Percentiles rank a stretch among this genome's conserved stretches.
Evolutionary conservation across 148 eudicot genomes (phyloP).

Genomic region (Amaranthus palmeri): DNA sequence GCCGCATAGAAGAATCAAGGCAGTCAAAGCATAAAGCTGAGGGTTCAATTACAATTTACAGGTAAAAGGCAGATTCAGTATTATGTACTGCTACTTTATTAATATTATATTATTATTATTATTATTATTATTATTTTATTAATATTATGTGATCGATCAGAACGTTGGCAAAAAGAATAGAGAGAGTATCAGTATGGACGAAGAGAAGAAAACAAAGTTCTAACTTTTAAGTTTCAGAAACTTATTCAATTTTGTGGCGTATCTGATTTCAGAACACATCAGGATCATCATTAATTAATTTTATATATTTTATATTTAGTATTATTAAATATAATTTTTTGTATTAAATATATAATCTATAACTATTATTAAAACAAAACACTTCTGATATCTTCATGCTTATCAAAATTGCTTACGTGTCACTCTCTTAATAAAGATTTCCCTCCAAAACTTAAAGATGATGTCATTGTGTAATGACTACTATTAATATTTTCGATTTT

Average conservation of each 20-base stretch:
- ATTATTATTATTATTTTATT: neutral
- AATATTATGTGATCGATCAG: constrained; percentile 18
- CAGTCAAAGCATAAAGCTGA: constrained; percentile 19
- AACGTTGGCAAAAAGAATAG: constrained; percentile 31
- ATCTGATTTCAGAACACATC: neutral
- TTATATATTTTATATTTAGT: neutral
- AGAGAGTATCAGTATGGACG: constrained; percentile 17
- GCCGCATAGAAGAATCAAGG: neutral
- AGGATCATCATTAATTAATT: too few relatives aligned
- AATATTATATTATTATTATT: too few relatives aligned
- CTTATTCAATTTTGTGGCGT: neutral
- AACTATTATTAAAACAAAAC: neutral
- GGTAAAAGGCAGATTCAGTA: constrained; percentile 14
- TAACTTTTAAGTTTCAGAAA: constrained; percentile 28
- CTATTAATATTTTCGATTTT: too few relatives aligned
- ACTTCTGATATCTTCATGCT: too few relatives aligned
- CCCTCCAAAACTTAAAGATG: too few relatives aligned
- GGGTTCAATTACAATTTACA: neutral
- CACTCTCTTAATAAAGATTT: too few relatives aligned
- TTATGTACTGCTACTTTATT: neutral
- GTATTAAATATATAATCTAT: neutral
- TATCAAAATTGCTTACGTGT: too few relatives aligned
- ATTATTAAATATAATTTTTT: neutral
- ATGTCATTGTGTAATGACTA: too few relatives aligned
- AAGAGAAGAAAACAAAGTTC: constrained; percentile 28